phyloP scores from a whole-genome alignment of 1,284 basidiomycete genomes.

The Macrocybe sp. region DNA sequence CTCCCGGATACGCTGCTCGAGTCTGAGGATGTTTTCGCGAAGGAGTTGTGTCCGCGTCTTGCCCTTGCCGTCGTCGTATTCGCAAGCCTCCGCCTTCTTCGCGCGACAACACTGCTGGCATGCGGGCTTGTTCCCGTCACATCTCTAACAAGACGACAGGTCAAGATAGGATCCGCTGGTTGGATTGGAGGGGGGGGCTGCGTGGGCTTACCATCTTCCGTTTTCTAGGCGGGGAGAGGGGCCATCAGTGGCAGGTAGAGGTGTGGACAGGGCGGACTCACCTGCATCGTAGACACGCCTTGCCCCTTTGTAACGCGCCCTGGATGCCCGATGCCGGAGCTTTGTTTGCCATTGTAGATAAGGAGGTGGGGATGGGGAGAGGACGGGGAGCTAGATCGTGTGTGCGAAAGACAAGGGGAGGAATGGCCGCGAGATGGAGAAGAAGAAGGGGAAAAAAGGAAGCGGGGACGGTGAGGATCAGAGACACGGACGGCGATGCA shows the following conservation, averaged over 20 bases:
- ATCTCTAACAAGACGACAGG: slow-evolving; percentile 35
- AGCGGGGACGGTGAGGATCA: slow-evolving; percentile 21
- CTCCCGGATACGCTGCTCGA: slow-evolving; percentile 52
- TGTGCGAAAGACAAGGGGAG: slow-evolving; percentile 16
- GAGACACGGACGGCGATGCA: slow-evolving; percentile 20
- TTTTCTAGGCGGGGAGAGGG: slow-evolving; percentile 40
- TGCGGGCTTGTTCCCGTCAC: slow-evolving; percentile 53
- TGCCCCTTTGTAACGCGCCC: slow-evolving; percentile 48
- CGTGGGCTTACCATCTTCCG: slow-evolving; percentile 63
- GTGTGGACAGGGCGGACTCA: slow-evolving; percentile 20
- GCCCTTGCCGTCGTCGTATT: slow-evolving; percentile 61
- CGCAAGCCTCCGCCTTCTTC: slow-evolving; percentile 53
- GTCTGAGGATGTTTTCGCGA: slow-evolving; percentile 51
- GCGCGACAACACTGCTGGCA: slow-evolving; percentile 58
- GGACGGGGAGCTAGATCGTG: slow-evolving; percentile 8
- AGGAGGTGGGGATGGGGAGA: slow-evolving; percentile 15
- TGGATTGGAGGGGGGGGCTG: slow-evolving; percentile 6
- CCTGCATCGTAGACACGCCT: slow-evolving; percentile 67
- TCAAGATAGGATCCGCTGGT: slow-evolving; percentile 9
- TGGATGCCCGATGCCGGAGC: slow-evolving; percentile 28
- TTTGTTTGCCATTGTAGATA: slow-evolving; percentile 43
- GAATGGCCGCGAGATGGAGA: slow-evolving; percentile 16
- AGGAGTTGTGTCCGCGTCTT: slow-evolving; percentile 57
- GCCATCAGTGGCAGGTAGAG: slow-evolving; percentile 7
- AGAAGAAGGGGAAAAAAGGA: slow-evolving; percentile 16